Evolutionary conservation across 192 early-diverging fungal genomes (phyloP).

Genomic region (Pilaira anomala): DNA sequence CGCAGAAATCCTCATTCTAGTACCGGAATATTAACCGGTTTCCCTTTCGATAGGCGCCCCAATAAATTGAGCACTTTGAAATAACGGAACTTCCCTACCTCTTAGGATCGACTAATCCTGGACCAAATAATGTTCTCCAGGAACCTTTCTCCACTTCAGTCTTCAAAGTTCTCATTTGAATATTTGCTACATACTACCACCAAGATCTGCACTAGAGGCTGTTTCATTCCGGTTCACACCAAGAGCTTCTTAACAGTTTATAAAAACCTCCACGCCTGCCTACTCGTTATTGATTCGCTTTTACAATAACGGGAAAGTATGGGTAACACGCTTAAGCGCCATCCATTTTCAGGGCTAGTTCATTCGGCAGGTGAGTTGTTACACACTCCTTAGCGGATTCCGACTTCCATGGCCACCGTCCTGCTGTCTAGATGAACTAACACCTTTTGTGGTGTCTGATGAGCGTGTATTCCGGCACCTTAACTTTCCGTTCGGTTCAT

Average conservation of each 20-base stretch:
- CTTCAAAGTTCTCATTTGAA: conserved; percentile 82
- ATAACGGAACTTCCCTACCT: conserved; percentile 27
- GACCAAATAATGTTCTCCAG: conserved; percentile 68
- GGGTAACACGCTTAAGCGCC: conserved; percentile 75
- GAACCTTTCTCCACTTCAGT: conserved; percentile 84
- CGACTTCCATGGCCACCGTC: conserved; percentile 84
- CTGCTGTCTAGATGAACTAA: conserved; percentile 80
- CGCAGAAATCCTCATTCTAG: conserved; percentile 63
- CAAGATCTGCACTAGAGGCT: conserved; percentile 73
- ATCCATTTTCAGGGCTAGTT: conserved; percentile 75
- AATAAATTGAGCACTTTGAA: conserved; percentile 12
- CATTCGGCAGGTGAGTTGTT: conserved; percentile 61
- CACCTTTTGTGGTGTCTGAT: conserved; percentile 81
- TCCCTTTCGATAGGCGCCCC: conserved; percentile 65
- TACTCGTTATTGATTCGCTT: conserved; percentile 58
- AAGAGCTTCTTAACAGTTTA: conserved; percentile 50
- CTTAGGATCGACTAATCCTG: conserved; percentile 82
- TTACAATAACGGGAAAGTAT: conserved; percentile 62
- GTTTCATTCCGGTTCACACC: conserved; percentile 63
- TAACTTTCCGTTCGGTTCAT: conserved; percentile 81
- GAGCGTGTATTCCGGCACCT: conserved; percentile 44
- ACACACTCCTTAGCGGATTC: conserved; percentile 78
- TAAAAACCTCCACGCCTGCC: conserved; percentile 61
- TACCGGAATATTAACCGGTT: conserved; percentile 77
- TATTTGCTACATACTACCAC: conserved; percentile 80